Evolutionary conservation across 768 basidiomycete species (phyloP).

Genomic region (Suillus subalutaceus): DNA sequence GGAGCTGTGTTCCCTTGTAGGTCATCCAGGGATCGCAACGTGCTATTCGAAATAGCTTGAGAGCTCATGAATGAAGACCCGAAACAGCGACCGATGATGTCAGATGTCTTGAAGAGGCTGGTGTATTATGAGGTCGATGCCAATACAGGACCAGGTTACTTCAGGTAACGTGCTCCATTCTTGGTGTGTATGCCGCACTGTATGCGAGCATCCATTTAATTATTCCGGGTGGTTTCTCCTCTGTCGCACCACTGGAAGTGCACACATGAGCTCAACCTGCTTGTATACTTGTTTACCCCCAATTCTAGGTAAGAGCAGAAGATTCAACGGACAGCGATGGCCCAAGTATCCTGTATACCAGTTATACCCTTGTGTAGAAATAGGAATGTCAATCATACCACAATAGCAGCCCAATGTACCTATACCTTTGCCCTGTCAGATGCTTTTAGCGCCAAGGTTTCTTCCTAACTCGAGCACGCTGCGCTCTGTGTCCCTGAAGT

Average conservation of each 20-base stretch:
- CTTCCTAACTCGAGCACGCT: no score
- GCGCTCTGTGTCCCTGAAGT: no score
- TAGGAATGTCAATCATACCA: background rate
- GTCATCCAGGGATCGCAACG: background rate
- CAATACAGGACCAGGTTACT: background rate
- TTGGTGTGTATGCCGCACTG: background rate
- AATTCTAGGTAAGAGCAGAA: background rate
- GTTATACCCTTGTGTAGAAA: background rate
- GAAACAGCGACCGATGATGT: background rate
- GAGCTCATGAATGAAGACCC: background rate
- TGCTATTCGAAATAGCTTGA: background rate
- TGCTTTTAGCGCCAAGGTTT: no score
- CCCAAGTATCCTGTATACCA: background rate
- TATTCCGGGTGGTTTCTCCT: background rate
- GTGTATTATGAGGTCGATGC: background rate
- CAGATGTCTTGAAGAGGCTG: background rate
- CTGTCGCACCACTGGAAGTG: background rate
- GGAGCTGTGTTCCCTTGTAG: slow-evolving; percentile 4
- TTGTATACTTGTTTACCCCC: background rate
- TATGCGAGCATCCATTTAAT: background rate
- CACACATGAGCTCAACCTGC: background rate
- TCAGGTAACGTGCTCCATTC: background rate
- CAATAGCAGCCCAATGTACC: background rate
- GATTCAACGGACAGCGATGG: background rate
- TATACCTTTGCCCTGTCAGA: background rate